Base-by-base conservation (phyloP, 768 basidiomycete species). In the Lactarius evosmus region DNA sequence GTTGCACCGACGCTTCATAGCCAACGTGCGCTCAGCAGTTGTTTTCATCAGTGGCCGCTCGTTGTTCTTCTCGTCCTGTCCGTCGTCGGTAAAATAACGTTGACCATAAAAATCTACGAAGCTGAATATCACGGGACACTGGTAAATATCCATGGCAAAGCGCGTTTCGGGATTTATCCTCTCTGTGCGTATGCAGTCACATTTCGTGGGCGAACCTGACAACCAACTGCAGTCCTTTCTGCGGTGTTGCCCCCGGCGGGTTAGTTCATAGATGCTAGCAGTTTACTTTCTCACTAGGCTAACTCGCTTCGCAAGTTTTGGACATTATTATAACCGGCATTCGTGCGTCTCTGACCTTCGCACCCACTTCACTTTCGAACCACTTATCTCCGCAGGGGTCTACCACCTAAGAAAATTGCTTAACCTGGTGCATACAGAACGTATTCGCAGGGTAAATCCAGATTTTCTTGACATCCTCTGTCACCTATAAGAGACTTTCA, bases 241-340 rank as follows among this genome's bases (percentile, higher is more conserved):
- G 7, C 27, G 12, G 30, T 30, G 16, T 7, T 51, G 27, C 17
- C 30, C 50, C 50, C 50, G 1, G 27, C 50, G 50, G 29, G 50
- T 51, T 19, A 27, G 50, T 51, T 51, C 27, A 51, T 29, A 14
- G 11, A 25, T 29, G 2, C 8, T n/a, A 5, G 1, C 3, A 14
- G 12, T 5, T 51, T 14, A 17, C 12, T 29, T 30, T 30, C 17
- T 27, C 27, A 29, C 16, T 8, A 11, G 16, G 27, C 16, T 32
- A n/a, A 52, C 30, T 3, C 16, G 19, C 17, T 16, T n/a, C 16
- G 38, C 8, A 19, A 59, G 58, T 29, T 46, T 46, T 59, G 41
- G 58, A 59, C n/a, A 36, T 46, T n/a, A 29, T 25, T 22, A 22
- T 50, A 17, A 59, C 58, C 46, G 27, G 41, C 29, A 46, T 59